Base-by-base conservation (phyloP, 768 basidiomycete species). In the Favolaschia claudopus region DNA sequence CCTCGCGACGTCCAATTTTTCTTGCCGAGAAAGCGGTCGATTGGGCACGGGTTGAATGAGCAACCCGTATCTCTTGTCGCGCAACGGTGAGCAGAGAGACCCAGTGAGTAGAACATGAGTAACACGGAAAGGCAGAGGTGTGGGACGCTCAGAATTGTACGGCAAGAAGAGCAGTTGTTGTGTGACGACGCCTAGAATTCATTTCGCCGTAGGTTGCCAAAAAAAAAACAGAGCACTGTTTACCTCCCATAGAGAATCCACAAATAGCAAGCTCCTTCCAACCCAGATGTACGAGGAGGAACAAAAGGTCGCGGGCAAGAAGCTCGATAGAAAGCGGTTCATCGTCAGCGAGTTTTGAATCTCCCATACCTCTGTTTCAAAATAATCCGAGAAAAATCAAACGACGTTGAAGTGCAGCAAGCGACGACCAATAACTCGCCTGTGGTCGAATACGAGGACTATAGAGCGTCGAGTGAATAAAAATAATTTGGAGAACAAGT, bases 231-330 rank as follows among this genome's bases (percentile, higher is more conserved):
- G 14, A 17, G 9, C 10, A 32, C 12, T 25, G 20, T 17, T 8
- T 61, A 82, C 82, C 82, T 51, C 82, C 82, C 82, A 84, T 82
- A 2, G 82, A 84, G 67, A 77, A 82, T 4, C 81, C 82, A 50
- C 81, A 80, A 8, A 84, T 60, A 8, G 77, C 70, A 25, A 84
- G 55, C 43, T 79, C 67, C 50, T 70, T 74, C 80, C 82, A 83
- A 17, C 69, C 64, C 17, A 84, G 58, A 43, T 65, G 61, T 19
- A 67, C 56, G 10, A 83, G 60, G n/a, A 84, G 73, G 39, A 63
- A 68, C 9, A 76, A 67, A 32, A 84, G 67, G 60, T 84, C 82
- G 36, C 79, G 72, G 24, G 82, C 81, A 60, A 82, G 68, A 33
- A 75, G 63, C 55, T 82, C 80, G 17, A 83, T 76, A 15, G 79